These are phyloP conservation scores for Paecilomyces sp. DNA, from an alignment of 2,329 filamentous ascomycete genomes.

Conservation along the genomic window DNA sequence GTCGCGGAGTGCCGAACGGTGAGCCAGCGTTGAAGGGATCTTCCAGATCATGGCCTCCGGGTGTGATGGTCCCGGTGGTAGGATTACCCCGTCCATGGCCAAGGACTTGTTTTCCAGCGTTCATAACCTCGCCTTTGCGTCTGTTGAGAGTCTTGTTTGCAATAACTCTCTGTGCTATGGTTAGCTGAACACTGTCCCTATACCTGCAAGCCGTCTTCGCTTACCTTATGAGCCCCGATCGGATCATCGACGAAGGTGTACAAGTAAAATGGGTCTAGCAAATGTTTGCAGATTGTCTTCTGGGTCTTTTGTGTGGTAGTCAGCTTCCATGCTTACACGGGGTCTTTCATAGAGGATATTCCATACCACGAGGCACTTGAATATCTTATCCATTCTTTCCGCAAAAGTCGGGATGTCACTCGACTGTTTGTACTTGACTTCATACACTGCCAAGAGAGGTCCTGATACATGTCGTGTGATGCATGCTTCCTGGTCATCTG, in stretches of 20 bases:
- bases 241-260: slow-evolving; percentile 31
- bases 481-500: slow-evolving; percentile 12
- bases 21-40: not conserved
- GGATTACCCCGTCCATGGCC: slow-evolving; percentile 2
- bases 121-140: slow-evolving; percentile 25
- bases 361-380: slow-evolving; percentile 13
- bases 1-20: not conserved
- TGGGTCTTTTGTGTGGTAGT: slow-evolving; percentile 11
- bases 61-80: not conserved
- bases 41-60: not conserved
- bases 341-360: not conserved
- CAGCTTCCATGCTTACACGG: not conserved
- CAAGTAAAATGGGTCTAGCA: slow-evolving; percentile 27
- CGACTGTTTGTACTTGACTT: slow-evolving; percentile 13
- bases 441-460: slow-evolving; percentile 17
- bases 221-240: slow-evolving; percentile 12
- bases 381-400: slow-evolving; percentile 10
- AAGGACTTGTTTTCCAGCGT: slow-evolving; percentile 20
- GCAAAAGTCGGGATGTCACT: slow-evolving; percentile 13
- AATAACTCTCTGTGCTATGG: slow-evolving; percentile 15
- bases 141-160: slow-evolving; percentile 26
- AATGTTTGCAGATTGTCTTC: slow-evolving; percentile 35
- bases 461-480: slow-evolving; percentile 18
- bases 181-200: not conserved
- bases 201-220: not conserved